These are phyloP conservation scores for Starmerella davenportii DNA, from an alignment of 805 yeast genomes.

Conservation along the genomic window DNA sequence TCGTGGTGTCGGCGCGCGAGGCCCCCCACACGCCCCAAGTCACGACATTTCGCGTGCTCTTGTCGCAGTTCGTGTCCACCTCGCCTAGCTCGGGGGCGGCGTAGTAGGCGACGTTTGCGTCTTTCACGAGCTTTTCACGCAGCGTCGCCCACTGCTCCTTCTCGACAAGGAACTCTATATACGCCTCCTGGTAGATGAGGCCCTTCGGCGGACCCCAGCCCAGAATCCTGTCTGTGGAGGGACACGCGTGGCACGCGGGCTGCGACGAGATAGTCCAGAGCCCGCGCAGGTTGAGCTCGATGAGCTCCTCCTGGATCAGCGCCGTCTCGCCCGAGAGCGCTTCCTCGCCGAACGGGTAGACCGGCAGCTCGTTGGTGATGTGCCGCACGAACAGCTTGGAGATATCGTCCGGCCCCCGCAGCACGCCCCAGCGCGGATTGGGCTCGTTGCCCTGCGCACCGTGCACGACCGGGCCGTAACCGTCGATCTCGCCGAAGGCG, in stretches of 20 bases:
- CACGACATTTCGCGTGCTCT: slow-evolving; percentile 52
- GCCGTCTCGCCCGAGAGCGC: slow-evolving; percentile 81
- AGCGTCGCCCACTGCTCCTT: slow-evolving; percentile 44
- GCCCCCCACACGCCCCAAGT: slow-evolving; percentile 97
- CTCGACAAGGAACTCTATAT: slow-evolving; percentile 76
- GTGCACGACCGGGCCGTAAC: slow-evolving; percentile 84
- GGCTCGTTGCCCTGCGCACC: slow-evolving; percentile 47
- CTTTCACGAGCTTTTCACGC: slow-evolving; percentile 11
- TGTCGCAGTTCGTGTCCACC: slow-evolving; percentile 40
- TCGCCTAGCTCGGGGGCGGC: slow-evolving; percentile 36
- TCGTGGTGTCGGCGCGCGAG: slow-evolving; percentile 66
- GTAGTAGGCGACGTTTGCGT: slow-evolving; percentile 51
- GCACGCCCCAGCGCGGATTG: slow-evolving; percentile 62
- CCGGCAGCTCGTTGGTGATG: slow-evolving; percentile 53
- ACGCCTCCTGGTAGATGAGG: slow-evolving; percentile 76
- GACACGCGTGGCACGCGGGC: slow-evolving; percentile 73
- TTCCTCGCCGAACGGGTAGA: slow-evolving; percentile 82
- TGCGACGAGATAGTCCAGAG: slow-evolving; percentile 86
- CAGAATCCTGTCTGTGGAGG: slow-evolving; percentile 65
- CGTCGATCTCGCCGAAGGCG: slow-evolving; percentile 95
- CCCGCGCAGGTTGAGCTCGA: slow-evolving; percentile 55
- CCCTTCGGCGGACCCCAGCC: slow-evolving; percentile 98
- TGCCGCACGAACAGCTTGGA: slow-evolving; percentile 51
- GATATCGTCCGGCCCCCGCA: slow-evolving; percentile 41
- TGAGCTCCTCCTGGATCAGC: slow-evolving; percentile 75